These are phyloP conservation scores for Phytophthora cryptogea DNA, from an alignment of 352 stramenopile species.

Conservation along the genomic window DNA sequence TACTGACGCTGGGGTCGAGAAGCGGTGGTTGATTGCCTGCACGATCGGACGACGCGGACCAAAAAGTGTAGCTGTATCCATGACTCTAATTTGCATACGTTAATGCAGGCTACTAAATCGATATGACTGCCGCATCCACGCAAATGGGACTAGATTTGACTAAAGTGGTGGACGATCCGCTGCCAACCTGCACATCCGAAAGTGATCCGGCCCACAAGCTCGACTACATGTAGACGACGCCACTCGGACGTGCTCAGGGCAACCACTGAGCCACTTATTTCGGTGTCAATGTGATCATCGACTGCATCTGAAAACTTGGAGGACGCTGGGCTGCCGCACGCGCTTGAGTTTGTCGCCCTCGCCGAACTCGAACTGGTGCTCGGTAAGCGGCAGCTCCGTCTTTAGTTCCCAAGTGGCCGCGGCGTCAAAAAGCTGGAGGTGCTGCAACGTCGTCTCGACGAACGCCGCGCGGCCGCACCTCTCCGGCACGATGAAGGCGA, in stretches of 20 bases:
- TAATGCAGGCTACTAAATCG: constrained; percentile 8
- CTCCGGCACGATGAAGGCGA: constrained; percentile 76
- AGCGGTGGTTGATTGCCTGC: constrained; percentile 6
- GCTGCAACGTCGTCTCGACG: constrained; percentile 39
- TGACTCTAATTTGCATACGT: neutral
- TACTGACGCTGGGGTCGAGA: constrained; percentile 10
- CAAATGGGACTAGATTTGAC: neutral
- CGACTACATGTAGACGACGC: constrained; percentile 10
- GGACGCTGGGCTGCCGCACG: constrained; percentile 69
- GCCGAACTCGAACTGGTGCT: constrained; percentile 68
- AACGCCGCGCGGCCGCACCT: constrained; percentile 54
- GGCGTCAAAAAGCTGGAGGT: constrained; percentile 15
- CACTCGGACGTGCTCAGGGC: constrained; percentile 3
- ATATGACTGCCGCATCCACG: constrained; percentile 2
- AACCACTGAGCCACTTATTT: neutral
- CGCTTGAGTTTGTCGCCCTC: constrained; percentile 34
- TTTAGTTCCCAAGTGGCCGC: constrained; percentile 34
- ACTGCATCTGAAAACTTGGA: constrained; percentile 42
- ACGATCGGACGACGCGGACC: constrained; percentile 13
- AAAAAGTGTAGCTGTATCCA: neutral
- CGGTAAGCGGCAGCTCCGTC: constrained; percentile 35
- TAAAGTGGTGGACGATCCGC: neutral
- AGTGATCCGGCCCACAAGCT: neutral
- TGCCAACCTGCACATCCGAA: constrained; percentile 9
- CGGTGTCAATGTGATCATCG: neutral